Percentiles rank a stretch among this genome's conserved stretches.
Conservation (phyloP, 2,329 filamentous ascomycete species). For the Epicoccum sorghinum region DNA sequence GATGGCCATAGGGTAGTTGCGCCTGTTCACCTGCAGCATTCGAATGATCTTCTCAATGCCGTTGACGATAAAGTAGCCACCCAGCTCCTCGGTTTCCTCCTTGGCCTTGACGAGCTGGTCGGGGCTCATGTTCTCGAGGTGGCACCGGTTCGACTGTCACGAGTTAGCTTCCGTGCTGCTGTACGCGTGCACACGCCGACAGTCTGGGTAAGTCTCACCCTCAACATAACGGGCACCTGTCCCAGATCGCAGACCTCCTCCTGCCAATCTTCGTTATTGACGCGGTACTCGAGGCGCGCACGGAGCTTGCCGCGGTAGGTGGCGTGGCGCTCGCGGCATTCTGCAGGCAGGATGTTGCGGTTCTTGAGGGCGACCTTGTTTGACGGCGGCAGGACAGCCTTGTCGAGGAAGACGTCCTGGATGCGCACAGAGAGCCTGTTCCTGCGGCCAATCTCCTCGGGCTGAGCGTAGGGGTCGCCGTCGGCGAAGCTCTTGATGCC, state of each 20-base stretch:
- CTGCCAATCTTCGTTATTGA: slow-evolving; percentile 85
- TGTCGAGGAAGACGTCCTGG: slow-evolving; percentile 82
- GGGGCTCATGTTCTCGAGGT: slow-evolving; percentile 85
- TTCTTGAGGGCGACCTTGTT: slow-evolving; percentile 83
- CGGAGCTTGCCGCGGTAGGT: slow-evolving; percentile 88
- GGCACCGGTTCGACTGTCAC: slow-evolving; percentile 81
- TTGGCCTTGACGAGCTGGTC: slow-evolving; percentile 82
- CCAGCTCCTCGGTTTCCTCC: slow-evolving; percentile 94
- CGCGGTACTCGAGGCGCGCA: slow-evolving; percentile 79
- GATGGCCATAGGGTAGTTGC: slow-evolving; percentile 96
- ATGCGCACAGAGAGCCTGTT: slow-evolving; percentile 81
- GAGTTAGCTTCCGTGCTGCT: slow-evolving; percentile 31
- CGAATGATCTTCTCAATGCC: slow-evolving; percentile 97
- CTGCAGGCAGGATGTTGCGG: slow-evolving; percentile 85
- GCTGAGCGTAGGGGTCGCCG: slow-evolving; percentile 63
- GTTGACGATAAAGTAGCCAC: slow-evolving; percentile 97
- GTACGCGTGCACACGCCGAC: slow-evolving; percentile 19
- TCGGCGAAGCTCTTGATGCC: slow-evolving; percentile 88
- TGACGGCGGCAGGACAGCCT: slow-evolving; percentile 75
- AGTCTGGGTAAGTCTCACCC: slow-evolving; percentile 59
- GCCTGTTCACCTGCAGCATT: slow-evolving; percentile 84
- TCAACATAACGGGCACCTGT: slow-evolving; percentile 90
- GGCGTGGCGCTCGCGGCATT: slow-evolving; percentile 91
- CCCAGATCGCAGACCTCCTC: slow-evolving; percentile 87
- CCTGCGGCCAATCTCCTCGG: slow-evolving; percentile 64